phyloP scores from a whole-genome alignment of 495 filamentous ascomycete genomes.

The Cercophora newfieldiana region DNA sequence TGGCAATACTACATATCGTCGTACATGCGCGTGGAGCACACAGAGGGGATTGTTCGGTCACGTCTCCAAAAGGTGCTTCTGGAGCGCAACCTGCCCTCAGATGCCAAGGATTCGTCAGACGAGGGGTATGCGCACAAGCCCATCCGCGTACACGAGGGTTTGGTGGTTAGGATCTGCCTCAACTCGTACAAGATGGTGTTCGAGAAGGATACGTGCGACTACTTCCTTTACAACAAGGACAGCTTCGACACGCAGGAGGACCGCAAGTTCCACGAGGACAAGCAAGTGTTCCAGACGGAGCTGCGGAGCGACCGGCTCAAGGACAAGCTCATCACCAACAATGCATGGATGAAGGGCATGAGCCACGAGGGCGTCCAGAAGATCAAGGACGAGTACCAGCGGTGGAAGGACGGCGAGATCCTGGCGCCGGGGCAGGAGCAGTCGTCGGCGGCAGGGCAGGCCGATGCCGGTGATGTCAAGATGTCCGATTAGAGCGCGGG shows the following conservation, averaged over 20 bases:
- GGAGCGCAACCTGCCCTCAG: slow-evolving; percentile 69
- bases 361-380: slow-evolving; percentile 71
- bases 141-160: slow-evolving; percentile 67
- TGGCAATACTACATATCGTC: slow-evolving; percentile 96
- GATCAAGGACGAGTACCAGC: slow-evolving; percentile 61
- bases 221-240: slow-evolving; percentile 48
- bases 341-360: slow-evolving; percentile 70
- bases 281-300: slow-evolving; percentile 51
- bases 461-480: slow-evolving; percentile 21
- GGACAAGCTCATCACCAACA: slow-evolving; percentile 75
- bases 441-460: slow-evolving; percentile 4
- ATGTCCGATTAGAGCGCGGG: slow-evolving; percentile 27
- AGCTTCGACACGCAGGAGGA: slow-evolving; percentile 32
- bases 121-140: slow-evolving; percentile 53
- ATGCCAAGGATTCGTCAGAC: slow-evolving; percentile 46
- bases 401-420: slow-evolving; percentile 45
- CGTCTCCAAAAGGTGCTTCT: slow-evolving; percentile 67
- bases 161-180: slow-evolving; percentile 76
- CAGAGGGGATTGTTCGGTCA: slow-evolving; percentile 73
- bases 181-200: slow-evolving; percentile 81
- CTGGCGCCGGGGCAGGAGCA: slow-evolving; percentile 5
- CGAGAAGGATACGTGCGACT: slow-evolving; percentile 63
- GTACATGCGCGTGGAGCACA: slow-evolving; percentile 82
- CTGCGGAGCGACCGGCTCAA: slow-evolving; percentile 61
- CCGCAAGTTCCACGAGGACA: slow-evolving; percentile 44